These are phyloP conservation scores for Lagenidium sp. DNA, from an alignment of 352 stramenopile species.

Conservation along the genomic window DNA sequence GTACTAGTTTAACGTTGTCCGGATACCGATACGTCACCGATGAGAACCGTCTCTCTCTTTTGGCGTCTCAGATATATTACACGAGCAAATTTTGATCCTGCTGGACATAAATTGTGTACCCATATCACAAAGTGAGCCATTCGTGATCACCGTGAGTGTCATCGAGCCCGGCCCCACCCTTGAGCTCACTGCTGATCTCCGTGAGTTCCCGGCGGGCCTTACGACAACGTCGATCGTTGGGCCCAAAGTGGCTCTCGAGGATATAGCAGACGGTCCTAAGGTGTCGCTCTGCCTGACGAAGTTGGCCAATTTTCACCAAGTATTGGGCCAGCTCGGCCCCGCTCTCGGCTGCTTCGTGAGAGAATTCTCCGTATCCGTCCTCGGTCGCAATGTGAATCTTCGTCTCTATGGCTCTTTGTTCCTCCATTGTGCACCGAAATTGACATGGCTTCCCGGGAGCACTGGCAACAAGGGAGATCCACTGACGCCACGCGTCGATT, in stretches of 20 bases:
- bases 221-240: conserved; percentile 35
- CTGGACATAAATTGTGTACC: too few relatives aligned
- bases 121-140: conserved; percentile 38
- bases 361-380: conserved; percentile 56
- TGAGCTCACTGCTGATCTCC: conserved; percentile 27
- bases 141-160: conserved; percentile 30
- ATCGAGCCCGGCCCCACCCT: conserved; percentile 9
- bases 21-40: too few relatives aligned
- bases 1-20: too few relatives aligned
- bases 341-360: conserved; percentile 41
- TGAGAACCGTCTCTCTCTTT: too few relatives aligned
- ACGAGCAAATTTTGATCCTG: too few relatives aligned
- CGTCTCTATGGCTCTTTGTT: conserved; percentile 27
- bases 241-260: conserved; percentile 39
- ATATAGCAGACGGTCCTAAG: conserved; percentile 31
- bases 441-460: too few relatives aligned
- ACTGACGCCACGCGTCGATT: conserved; percentile 49
- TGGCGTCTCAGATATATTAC: too few relatives aligned
- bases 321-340: conserved; percentile 25
- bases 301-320: conserved; percentile 29
- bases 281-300: conserved; percentile 25
- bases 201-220: conserved; percentile 33
- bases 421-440: conserved; percentile 9
- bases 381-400: conserved; percentile 33
- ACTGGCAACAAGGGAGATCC: conserved; percentile 19